Evolutionary conservation across 2,329 filamentous ascomycete genomes (phyloP), one percentile per base, ranked within the genome.

Genomic region (Leptographium wingfieldii): DNA sequence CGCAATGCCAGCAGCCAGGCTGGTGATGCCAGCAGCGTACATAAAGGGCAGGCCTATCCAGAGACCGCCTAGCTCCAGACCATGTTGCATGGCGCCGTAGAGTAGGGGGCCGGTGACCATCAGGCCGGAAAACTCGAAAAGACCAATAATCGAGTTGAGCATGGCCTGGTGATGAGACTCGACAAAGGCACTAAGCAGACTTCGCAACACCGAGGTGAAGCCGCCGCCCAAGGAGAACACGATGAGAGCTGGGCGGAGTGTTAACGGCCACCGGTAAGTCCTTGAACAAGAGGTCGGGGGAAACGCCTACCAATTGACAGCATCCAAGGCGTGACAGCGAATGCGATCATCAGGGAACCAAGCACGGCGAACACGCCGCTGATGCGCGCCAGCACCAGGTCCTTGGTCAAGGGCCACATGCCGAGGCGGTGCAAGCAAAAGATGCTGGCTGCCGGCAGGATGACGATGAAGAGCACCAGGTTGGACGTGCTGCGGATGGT

Each of bases 101-200:
- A 83, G 68, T 0, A 76, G 62, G 0, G 80, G 80, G 1, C 73
- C 72, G 0, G 74, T 74, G 5, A 77, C 56, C 61, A 81, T 73
- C 2, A 74, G 64, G n/a, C 80, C 77, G 12, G 76, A 49, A 10
- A 74, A 76, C 62, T 84, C 79, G 38, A 79, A 66, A 29, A 81
- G 71, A 2, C 75, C 73, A 11, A 84, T 71, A 4, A 79, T 70
- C 5, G 77, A 78, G 66, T 82, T 84, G 29, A 82, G 69, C 0
- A 76, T 76, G 27, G 78, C 81, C 14, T 82, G 72, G 5, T 81
- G 76, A 61, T 80, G 75, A 27, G 76, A 73, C 63, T 80, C 78
- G 14, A 84, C 77, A 12, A 83, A 66, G 11, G 74, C 73, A 53
- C 77, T 81, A n/a, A 82, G 67, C 7, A 83, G 68, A 3, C 76